phyloP scores from a whole-genome alignment of 2,329 filamentous ascomycete genomes.

The Diaporthe batatas region DNA sequence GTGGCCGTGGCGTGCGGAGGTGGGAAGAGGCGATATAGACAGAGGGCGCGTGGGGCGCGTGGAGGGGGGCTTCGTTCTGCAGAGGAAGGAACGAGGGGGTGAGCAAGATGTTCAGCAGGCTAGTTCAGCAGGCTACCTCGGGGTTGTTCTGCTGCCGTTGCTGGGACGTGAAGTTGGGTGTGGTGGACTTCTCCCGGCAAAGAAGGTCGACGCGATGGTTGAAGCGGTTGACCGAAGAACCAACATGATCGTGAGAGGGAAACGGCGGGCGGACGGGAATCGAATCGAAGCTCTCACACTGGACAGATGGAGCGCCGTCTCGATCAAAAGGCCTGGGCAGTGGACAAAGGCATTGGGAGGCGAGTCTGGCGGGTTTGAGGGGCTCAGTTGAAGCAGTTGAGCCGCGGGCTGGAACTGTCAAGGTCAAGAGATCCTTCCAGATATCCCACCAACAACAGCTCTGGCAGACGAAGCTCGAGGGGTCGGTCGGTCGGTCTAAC shows the following conservation, averaged over 20 bases:
- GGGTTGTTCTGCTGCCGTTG: slow-evolving; percentile 31
- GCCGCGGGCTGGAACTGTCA: neutral
- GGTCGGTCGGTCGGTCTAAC: neutral
- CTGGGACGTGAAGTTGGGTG: slow-evolving; percentile 36
- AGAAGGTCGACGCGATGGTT: slow-evolving; percentile 46
- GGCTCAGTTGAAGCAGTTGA: neutral
- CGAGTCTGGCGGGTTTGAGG: slow-evolving; percentile 26
- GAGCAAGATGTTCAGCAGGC: neutral
- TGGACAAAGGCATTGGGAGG: slow-evolving; percentile 23
- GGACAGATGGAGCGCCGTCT: slow-evolving; percentile 28
- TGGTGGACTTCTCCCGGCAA: slow-evolving; percentile 45
- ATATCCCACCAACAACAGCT: slow-evolving; percentile 5
- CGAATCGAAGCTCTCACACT: slow-evolving; percentile 17
- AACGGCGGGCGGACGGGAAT: slow-evolving; percentile 20
- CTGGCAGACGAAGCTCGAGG: slow-evolving; percentile 14
- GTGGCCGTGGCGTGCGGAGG: neutral
- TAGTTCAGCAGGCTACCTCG: slow-evolving; percentile 39
- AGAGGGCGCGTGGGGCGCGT: neutral
- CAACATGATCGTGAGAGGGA: slow-evolving; percentile 46
- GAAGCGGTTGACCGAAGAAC: slow-evolving; percentile 47
- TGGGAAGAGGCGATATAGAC: neutral
- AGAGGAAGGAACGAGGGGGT: neutral
- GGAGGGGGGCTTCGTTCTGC: neutral
- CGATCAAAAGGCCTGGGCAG: slow-evolving; percentile 6
- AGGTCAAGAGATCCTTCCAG: neutral